These are phyloP conservation scores for Phytophthora pisi DNA, from an alignment of 352 stramenopile species.

Conservation along the genomic window DNA sequence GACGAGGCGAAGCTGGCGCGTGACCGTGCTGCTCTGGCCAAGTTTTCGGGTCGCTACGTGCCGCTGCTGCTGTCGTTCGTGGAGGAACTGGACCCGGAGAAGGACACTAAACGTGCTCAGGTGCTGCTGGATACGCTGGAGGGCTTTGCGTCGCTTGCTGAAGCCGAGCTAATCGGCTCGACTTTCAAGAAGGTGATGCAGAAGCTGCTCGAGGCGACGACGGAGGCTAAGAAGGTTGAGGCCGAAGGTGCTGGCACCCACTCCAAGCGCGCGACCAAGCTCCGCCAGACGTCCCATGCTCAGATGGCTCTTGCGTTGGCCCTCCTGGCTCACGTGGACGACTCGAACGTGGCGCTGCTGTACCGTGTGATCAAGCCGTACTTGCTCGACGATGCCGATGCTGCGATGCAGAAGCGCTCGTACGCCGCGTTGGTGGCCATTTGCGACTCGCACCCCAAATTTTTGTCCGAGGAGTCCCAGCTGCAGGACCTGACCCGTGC, in stretches of 20 bases:
- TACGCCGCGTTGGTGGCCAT: slow-evolving; percentile 88
- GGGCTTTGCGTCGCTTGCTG: slow-evolving; percentile 80
- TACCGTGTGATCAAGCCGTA: slow-evolving; percentile 92
- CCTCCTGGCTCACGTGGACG: slow-evolving; percentile 80
- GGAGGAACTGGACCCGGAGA: slow-evolving; percentile 79
- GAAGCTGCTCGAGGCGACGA: slow-evolving; percentile 86
- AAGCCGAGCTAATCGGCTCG: slow-evolving; percentile 61
- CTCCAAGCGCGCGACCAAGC: slow-evolving; percentile 52
- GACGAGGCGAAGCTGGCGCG: slow-evolving; percentile 78
- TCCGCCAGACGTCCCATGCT: slow-evolving; percentile 69
- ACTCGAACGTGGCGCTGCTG: slow-evolving; percentile 73
- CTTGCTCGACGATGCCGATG: slow-evolving; percentile 85
- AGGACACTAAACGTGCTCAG: slow-evolving; percentile 73
- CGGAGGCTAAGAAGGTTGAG: slow-evolving; percentile 72
- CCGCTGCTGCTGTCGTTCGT: slow-evolving; percentile 85
- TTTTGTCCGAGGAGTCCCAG: slow-evolving; percentile 77
- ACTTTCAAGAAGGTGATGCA: slow-evolving; percentile 92
- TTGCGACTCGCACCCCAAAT: slow-evolving; percentile 83
- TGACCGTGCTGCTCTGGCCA: slow-evolving; percentile 77
- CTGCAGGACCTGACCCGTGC: slow-evolving; percentile 93
- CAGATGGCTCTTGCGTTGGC: slow-evolving; percentile 84
- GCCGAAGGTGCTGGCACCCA: slow-evolving; percentile 40
- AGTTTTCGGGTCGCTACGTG: slow-evolving; percentile 85
- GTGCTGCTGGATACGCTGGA: slow-evolving; percentile 82
- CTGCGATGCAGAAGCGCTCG: slow-evolving; percentile 88